Conservation (phyloP, 108 stramenopile genomes). For the Licmophora abbreviata region DNA sequence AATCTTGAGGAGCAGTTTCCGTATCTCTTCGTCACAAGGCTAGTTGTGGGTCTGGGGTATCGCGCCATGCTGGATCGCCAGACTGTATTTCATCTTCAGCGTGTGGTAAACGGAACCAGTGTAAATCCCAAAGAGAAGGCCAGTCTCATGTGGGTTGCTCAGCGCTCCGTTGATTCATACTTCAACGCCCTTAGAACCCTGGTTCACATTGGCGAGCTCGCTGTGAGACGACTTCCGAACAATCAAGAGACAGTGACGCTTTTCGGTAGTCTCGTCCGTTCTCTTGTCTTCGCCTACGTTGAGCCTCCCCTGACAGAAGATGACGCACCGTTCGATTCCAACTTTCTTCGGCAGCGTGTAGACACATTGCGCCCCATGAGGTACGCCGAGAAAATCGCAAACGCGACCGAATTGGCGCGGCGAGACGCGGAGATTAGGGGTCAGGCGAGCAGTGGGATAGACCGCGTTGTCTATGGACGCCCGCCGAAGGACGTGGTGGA, state of each 20-base stretch:
- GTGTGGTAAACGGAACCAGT: not conserved
- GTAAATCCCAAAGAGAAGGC: too few relatives aligned
- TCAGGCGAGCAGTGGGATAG: not conserved
- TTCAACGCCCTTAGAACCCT: conserved; percentile 24
- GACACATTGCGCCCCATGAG: conserved; percentile 20
- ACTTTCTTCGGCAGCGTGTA: conserved; percentile 7
- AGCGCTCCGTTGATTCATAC: conserved; percentile 14
- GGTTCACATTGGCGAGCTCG: conserved; percentile 35
- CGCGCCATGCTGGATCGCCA: not conserved
- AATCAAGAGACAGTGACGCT: conserved; percentile 15
- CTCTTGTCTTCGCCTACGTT: conserved; percentile 17
- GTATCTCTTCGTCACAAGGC: not conserved
- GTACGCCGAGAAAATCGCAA: conserved; percentile 27
- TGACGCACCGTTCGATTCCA: not conserved
- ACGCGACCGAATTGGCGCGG: conserved; percentile 7
- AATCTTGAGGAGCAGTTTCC: conserved; percentile 3
- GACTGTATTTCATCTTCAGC: not conserved
- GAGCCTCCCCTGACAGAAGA: conserved; percentile 9
- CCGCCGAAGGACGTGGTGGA: conserved; percentile 27
- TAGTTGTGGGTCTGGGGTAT: not conserved
- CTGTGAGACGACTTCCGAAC: conserved; percentile 22
- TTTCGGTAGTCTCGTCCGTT: conserved; percentile 21
- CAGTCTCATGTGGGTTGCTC: too few relatives aligned
- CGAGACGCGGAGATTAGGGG: conserved; percentile 1
- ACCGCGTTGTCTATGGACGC: not conserved